phyloP scores from a whole-genome alignment of 73 alveolate species.

The Blepharisma japonicum region DNA sequence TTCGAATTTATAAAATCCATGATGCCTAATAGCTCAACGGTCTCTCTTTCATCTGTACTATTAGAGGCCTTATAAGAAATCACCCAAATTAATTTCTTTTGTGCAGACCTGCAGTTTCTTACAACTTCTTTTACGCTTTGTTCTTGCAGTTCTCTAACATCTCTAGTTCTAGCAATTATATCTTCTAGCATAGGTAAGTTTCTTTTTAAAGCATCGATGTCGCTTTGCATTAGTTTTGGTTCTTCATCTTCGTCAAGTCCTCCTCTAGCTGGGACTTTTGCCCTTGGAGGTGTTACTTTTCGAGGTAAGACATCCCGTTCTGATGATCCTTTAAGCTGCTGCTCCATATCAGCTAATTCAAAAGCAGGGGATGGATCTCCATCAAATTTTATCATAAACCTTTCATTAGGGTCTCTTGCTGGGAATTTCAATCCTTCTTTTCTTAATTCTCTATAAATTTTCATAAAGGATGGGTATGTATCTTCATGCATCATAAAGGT shows the following conservation, averaged over 20 bases:
- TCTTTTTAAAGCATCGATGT: background rate
- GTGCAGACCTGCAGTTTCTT: background rate
- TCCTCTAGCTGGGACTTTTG: conserved; percentile 1
- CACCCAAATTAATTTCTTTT: background rate
- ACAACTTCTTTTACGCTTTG: background rate
- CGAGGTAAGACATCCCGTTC: background rate
- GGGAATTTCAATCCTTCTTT: conserved; percentile 67
- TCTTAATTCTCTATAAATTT: conserved; percentile 47
- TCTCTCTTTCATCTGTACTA: background rate
- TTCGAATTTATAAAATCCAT: conserved; percentile 12
- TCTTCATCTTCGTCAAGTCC: conserved; percentile 3
- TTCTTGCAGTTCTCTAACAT: conserved; percentile 3
- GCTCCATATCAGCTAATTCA: conserved; percentile 38
- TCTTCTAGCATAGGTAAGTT: background rate
- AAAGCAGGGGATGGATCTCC: conserved; percentile 68
- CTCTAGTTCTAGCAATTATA: background rate
- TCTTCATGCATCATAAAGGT: conserved; percentile 81
- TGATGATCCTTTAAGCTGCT: background rate
- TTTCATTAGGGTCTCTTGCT: conserved; percentile 55
- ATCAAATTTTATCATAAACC: conserved; percentile 49
- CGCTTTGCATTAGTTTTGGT: background rate
- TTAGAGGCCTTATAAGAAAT: background rate
- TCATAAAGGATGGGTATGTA: conserved; percentile 50
- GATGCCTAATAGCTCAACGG: background rate
- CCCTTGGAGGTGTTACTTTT: background rate